Base-by-base conservation (phyloP, 768 basidiomycete species). In the Paxillus rubicundulus region DNA sequence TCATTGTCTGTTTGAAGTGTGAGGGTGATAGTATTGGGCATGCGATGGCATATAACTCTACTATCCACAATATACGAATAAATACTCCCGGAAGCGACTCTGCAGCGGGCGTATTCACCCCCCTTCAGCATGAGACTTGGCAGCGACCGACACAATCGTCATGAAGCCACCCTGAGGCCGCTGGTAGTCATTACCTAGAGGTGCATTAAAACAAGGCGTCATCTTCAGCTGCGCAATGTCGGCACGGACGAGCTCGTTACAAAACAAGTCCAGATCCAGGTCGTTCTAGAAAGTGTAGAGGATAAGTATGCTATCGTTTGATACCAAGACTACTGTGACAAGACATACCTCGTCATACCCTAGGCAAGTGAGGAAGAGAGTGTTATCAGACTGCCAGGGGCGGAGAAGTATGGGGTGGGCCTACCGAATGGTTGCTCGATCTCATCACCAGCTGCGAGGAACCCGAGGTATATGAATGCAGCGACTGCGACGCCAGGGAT, bases 391-490 rank as follows among this genome's bases (percentile, higher is more conserved):
- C 36, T 37, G 36, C 16, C 13, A 6, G 9, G 9, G 5, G 30
- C 30, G n/a, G n/a, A 37, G 13, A 10, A 37, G 20, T 37, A 41
- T 47, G 36, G 33, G 10, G 10, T 45, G 47, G 9, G 62, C 78
- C 27, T 46, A 80, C 81, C 84, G 61, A 85, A 85, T 0, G 84
- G 84, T 61, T 85, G 84, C 63, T 84, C 84, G 42, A 84, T 85
- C 60, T 84, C 85, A 58, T 85, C 82, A 18, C 82, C 86, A 2
- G 86, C 84, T 7, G 86, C 84, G 18, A 90, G 62, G 65, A 89
- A 86, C 20, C 85, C 86, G n/a, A 89, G 77, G 67, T 86, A 88
- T 49, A 87, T 85, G 68, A 86, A 86, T 0, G 83, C 72, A 2
- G 86, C 84, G 38, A 87, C 76, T 14, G 74, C 74, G 5, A 85